Conservation (phyloP, 108 stramenopile genomes). For the Epipyxis sp. region DNA sequence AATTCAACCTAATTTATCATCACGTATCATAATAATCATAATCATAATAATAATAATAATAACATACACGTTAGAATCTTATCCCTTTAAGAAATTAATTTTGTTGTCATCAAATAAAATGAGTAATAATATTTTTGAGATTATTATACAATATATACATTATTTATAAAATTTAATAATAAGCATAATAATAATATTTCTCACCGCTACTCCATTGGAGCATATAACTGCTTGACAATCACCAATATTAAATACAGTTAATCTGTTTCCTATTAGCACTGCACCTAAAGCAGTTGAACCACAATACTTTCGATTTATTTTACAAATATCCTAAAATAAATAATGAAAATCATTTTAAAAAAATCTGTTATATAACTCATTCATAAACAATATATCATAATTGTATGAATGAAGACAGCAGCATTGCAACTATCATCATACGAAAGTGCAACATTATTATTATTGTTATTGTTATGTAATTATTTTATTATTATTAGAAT, state of each 20-base stretch:
- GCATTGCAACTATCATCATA: too few species aligned
- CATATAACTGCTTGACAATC: constrained; percentile 50
- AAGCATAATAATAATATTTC: not conserved
- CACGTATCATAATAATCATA: constrained; percentile 18
- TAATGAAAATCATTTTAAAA: not conserved
- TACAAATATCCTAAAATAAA: not conserved
- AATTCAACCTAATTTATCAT: not conserved
- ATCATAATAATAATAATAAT: too few species aligned
- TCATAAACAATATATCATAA: too few species aligned
- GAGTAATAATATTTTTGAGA: too few species aligned
- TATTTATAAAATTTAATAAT: not conserved
- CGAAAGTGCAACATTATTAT: too few species aligned
- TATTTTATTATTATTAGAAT: too few species aligned
- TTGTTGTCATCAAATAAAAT: too few species aligned
- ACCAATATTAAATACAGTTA: constrained; percentile 35
- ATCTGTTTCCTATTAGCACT: not conserved
- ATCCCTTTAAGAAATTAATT: too few species aligned
- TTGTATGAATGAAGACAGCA: too few species aligned
- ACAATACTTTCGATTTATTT: not conserved
- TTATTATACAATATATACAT: too few species aligned
- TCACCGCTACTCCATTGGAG: constrained; percentile 36
- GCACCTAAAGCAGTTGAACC: constrained; percentile 29
- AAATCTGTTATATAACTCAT: not conserved
- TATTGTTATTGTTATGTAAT: too few species aligned
- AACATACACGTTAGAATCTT: too few species aligned